phyloP scores from a whole-genome alignment of 345 rosid genomes.

The Aethionema arabicum region DNA sequence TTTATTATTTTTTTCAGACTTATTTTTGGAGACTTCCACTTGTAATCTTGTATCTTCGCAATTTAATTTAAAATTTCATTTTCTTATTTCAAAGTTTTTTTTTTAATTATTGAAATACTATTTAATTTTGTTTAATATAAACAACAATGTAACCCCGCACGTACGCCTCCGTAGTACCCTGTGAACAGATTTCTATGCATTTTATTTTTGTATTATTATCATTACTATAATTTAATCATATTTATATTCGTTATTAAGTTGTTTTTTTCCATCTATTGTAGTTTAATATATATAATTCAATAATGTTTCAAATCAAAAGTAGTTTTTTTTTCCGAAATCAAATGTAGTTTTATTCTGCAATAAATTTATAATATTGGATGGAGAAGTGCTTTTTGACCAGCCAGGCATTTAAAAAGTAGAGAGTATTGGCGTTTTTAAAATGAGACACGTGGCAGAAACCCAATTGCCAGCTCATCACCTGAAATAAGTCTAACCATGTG shows the following conservation, averaged over 20 bases:
- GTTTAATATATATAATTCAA: no score
- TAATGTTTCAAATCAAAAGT: no score
- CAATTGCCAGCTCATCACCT: constrained; percentile 37
- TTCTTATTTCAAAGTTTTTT: no score
- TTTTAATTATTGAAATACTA: no score
- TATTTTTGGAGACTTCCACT: no score
- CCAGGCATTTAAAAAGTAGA: constrained; percentile 8
- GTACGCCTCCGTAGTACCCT: constrained; percentile 42
- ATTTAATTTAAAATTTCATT: no score
- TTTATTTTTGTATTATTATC: constrained; percentile 6
- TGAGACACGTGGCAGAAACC: constrained; percentile 34
- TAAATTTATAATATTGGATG: not conserved
- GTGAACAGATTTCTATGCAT: constrained; percentile 36
- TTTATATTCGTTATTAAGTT: no score
- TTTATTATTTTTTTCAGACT: no score
- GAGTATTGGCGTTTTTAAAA: not conserved
- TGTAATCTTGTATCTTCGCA: no score
- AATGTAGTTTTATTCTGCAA: not conserved
- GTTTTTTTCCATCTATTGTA: no score
- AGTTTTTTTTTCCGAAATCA: no score
- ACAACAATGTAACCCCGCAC: constrained; percentile 32
- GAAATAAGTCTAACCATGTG: constrained; percentile 45
- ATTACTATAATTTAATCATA: constrained; percentile 1
- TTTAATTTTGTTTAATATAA: no score
- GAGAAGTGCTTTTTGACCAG: constrained; percentile 35